Evolutionary conservation across 208 protist species (phyloP), one percentile per base, ranked within the genome.

Genomic region (Crithidia acanthocephali): DNA sequence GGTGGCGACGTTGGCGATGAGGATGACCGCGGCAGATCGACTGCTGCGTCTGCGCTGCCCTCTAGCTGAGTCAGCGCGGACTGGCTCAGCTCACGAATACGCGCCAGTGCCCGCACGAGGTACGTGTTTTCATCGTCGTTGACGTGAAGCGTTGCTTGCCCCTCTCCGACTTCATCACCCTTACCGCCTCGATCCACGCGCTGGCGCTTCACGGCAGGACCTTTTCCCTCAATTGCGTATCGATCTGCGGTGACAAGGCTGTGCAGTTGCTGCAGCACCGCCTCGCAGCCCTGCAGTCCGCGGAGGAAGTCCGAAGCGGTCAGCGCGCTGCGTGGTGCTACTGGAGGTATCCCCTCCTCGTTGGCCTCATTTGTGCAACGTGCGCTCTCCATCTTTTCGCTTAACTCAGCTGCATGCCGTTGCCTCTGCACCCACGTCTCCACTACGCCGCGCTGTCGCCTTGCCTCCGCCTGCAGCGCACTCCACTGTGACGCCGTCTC

Each of bases 11-110:
- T 5, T 32, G 23, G 11, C 2, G 47, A 40, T 9, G 47, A 27
- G 4, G 59, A 23, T 5, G 56, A 25, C 5, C 35, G 2, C 5
- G 22, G 44, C 9, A n/a, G 2, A 23, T 25, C 16, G 6, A 1
- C 23, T 15, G 28, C 11, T 16, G 40, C 57, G n/a, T 30, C 30
- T 50, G 42, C 25, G 32, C 37, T 23, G 1, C 33, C 45, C 20
- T 33, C 48, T 7, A 67, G 45, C 30, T 61, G 53, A 35, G 15
- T 10, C 51, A 62, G 27, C 1, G 48, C 28, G 4, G 18, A 23
- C 18, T 51, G 45, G 25, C 72, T 64, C 27, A 78, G 59, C 42
- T 72, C 50, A 18, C 40, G 33, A 55, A 78, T 72, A 32, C 65
- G 64, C 2, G 20, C 44, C 11, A 78, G 64, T 1, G 50, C 32